Evolutionary conservation across 225 moss, liverwort and hornwort genomes (phyloP), one percentile per base, ranked within the genome.

Genomic region (Marchantia paleacea): DNA sequence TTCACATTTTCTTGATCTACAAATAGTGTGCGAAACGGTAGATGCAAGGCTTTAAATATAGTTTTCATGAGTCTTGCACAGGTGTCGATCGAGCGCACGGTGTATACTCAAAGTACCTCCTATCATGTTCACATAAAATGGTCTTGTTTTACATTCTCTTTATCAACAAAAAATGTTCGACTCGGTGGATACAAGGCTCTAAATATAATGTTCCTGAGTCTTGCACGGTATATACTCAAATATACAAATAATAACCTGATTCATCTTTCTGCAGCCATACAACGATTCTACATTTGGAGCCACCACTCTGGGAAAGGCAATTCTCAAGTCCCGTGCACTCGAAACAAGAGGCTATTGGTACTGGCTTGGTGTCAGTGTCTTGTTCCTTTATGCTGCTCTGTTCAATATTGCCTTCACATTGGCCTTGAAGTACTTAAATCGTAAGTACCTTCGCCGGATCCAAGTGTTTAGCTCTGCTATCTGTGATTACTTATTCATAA

Each of bases 271-370:
- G 51, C 81, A 85, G 86, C 83, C 83, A 14, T 86, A 83, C 39
- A 62, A 62, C 30, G 81, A 78, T 78, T 49, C 65, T 22, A 55
- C 48, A n/a, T 80, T 80, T 30, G 83, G 81, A 30, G 31, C 28
- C 16, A 86, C 81, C 8, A 86, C 80, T 28, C 78, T 86, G 3
- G 86, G 86, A 18, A 86, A 83, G 55, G 83, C 83, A 78, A 80
- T 96, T 73, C 82, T 96, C 16, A 54, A 87, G 79, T 76, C 88
- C 55, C 93, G 95, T 71, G 89, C 93, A 51, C 57, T 96, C 80
- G 91, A 89, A 61, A 91, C 92, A 28, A 88, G 91, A 72, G 84
- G 92, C 55, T 93, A 96, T 76, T 96, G 93, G 93, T 96, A 87
- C 80, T 96, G 95, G 95, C 82, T 96, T 77, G 95, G 95, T 71